Evolutionary conservation across 1,284 basidiomycete genomes (phyloP).

Genomic region (Exobasidium rhododendri): DNA sequence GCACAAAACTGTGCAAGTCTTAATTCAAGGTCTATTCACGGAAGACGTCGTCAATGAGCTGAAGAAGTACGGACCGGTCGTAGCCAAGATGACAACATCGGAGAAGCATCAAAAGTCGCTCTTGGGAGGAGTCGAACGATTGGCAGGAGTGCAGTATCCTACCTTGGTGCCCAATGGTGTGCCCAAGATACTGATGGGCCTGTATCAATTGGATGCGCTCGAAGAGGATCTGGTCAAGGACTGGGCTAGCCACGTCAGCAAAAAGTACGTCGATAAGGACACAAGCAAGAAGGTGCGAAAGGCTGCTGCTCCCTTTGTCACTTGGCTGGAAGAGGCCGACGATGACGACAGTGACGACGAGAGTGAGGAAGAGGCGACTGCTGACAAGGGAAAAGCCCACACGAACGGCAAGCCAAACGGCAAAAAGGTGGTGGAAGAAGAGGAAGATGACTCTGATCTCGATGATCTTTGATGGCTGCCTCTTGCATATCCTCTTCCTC

Average conservation of each 20-base stretch:
- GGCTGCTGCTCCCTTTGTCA: constrained; percentile 87
- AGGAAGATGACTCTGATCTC: constrained; percentile 45
- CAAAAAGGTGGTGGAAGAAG: constrained; percentile 22
- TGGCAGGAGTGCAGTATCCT: constrained; percentile 47
- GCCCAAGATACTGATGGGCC: constrained; percentile 89
- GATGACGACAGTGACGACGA: constrained; percentile 49
- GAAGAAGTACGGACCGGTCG: constrained; percentile 68
- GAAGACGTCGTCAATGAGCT: constrained; percentile 74
- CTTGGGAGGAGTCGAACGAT: constrained; percentile 61
- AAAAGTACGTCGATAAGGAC: constrained; percentile 93
- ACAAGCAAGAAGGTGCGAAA: constrained; percentile 92
- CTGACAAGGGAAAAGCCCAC: constrained; percentile 12
- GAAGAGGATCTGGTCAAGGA: constrained; percentile 86
- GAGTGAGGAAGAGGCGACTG: constrained; percentile 24
- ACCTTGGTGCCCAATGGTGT: constrained; percentile 58
- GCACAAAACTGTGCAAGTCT: constrained; percentile 81
- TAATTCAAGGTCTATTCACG: constrained; percentile 84
- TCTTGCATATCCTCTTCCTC: not conserved
- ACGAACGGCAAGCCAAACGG: constrained; percentile 17
- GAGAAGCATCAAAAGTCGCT: constrained; percentile 96
- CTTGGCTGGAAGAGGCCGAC: constrained; percentile 53
- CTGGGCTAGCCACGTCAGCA: constrained; percentile 96
- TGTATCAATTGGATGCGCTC: constrained; percentile 88
- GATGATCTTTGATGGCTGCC: constrained; percentile 35
- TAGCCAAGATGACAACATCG: constrained; percentile 66